Evolutionary conservation across 2,329 filamentous ascomycete genomes (phyloP), one percentile per base, ranked within the genome.

Genomic region (Colletotrichum spinosum): DNA sequence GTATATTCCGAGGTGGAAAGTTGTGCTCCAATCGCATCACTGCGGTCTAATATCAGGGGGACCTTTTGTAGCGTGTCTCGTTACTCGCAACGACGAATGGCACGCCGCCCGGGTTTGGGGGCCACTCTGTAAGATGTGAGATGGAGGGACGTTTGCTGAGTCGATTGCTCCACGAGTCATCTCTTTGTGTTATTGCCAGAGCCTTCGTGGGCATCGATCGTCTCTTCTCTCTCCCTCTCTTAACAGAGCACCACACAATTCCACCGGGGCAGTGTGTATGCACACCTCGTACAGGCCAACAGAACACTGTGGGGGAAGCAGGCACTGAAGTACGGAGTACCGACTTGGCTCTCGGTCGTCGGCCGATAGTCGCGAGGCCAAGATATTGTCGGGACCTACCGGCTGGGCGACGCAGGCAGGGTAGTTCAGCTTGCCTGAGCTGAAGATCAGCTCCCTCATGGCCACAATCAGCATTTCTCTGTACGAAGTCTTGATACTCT

Each of bases 21-120:
- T 8, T 17, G 25, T 51, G 37, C 55, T 50, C 61, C 50, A 65
- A 55, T 55, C 37, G 38, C 9, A 60, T 45, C 51, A 50, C 49
- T 54, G 51, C 46, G 34, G 62, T 33, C 57, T 41, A 55, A 65
- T 56, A 42, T 46, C 50, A 13, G 38, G 25, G 1, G 44, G 50
- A 46, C 57, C 62, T 65, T 65, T 50, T 65, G 52, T 65, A 52
- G 62, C 57, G 57, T 37, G 57, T 56, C 37, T 56, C 39, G 46
- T 46, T 56, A 46, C 41, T 33, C 52, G 38, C 60, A 37, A 59
- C 25, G 25, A 46, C 55, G 55, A 64, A 50, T 64, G 55, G 60
- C 42, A 64, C 44, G 60, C 34, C 56, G 17, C n/a, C 41, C 3
- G 41, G 15, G 41, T 13, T 46, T 46, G 33, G 45, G 60, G 55